Conservation (phyloP, 2,329 filamentous ascomycete genomes). For the Monosporascus sp. region DNA sequence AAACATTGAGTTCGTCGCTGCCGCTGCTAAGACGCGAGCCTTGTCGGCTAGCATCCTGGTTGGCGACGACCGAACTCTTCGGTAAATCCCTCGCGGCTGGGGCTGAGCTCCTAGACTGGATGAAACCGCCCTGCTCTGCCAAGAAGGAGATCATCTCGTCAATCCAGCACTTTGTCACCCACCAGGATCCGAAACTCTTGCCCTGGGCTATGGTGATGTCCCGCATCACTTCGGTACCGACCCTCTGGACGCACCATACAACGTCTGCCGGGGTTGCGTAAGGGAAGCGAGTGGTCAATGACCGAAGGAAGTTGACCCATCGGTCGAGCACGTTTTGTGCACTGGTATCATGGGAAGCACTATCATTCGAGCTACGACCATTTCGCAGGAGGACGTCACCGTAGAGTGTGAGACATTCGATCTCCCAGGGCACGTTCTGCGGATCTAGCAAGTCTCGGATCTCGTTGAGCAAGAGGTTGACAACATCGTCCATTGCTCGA, state of each 20-base stretch:
- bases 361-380: conserved; percentile 36
- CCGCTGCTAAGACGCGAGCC: conserved; percentile 38
- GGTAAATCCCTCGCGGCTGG: conserved; percentile 7
- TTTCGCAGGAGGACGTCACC: conserved; percentile 49
- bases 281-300: conserved; percentile 65
- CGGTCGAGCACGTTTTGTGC: conserved; percentile 69
- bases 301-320: conserved; percentile 69
- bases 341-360: conserved; percentile 31
- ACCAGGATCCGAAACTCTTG: conserved; percentile 84
- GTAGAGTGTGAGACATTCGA: conserved; percentile 57
- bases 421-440: conserved; percentile 58
- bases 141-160: conserved; percentile 92
- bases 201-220: conserved; percentile 76
- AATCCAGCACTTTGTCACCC: conserved; percentile 92
- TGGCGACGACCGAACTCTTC: conserved; percentile 32
- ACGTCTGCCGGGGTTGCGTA: conserved; percentile 68
- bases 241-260: conserved; percentile 68
- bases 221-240: conserved; percentile 72
- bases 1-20: conserved; percentile 40
- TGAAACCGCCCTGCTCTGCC: conserved; percentile 84
- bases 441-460: conserved; percentile 68
- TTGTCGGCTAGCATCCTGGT: conserved; percentile 31
- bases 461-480: conserved; percentile 58
- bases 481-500: conserved; percentile 61
- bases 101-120: conserved; percentile 49